Base-by-base conservation (phyloP, 2,329 filamentous ascomycete genomes). In the Penicillium janthinellum region DNA sequence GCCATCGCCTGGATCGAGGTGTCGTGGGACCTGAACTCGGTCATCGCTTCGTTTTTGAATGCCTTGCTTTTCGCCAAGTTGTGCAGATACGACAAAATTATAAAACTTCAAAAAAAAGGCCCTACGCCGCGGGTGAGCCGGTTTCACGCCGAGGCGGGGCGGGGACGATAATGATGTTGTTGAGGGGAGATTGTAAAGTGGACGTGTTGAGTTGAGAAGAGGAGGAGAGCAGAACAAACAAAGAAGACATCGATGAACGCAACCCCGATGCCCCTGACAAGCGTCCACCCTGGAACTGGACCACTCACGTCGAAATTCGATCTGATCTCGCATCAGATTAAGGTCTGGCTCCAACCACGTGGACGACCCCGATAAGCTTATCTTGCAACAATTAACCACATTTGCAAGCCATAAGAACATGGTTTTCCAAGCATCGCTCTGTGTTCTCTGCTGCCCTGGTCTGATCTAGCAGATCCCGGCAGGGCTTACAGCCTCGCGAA, bases 321-420 rank as follows among this genome's bases (percentile, higher is more conserved):
- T 48, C 28, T 35, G 45, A 48, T 48, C 45, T 34, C 28, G 11
- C 15, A 20, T 53, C 38, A 17, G 22, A 47, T 10, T 37, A 28
- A 22, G 4, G 17, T 44, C 22, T 54, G 44, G 58, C 53, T 59
- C 61, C 25, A 14, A 48, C 57, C 58, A 35, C 35, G 58, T 54
- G 60, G 61, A 61, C 48, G 60, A 62, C 51, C 31, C 49, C 5
- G 49, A 38, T 39, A 67, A 66, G 60, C 64, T 66, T 64, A 67
- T 66, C 58, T 66, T 63, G 63, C 52, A 49, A 51, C 14, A 25
- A 38, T n/a, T 37, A 8, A 8, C 6, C 28, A 4, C 25, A 25
- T 25, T 25, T 35, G 44, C 62, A 60, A 60, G 59, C 63, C 58
- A 63, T 61, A 63, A 63, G 64, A 59, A 52, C 52, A 57, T 31